Evolutionary conservation across 768 basidiomycete species (phyloP), one percentile per base, ranked within the genome.

Genomic region (Lactarius quietus): DNA sequence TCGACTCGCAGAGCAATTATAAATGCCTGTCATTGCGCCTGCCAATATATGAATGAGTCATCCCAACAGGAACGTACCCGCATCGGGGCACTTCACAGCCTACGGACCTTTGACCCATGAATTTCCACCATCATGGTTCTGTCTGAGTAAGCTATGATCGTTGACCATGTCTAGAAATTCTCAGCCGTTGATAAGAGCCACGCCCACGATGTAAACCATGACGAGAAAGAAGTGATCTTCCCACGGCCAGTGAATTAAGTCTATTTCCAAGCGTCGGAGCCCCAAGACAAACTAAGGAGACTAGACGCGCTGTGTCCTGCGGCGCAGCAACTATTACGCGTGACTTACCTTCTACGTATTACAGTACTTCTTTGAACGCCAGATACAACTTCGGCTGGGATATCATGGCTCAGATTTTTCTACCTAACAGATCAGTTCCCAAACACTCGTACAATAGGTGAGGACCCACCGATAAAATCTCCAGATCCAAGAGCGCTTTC

Each of bases 401-500:
- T 52, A 78, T 84, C 86, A 73, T 78, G 89, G 87, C 73, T 89
- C 87, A 52, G 78, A 75, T 43, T 68, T 66, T 72, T 76, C 80
- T 81, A 71, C 31, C 66, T 18, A 51, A 59, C 55, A 57, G 62
- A 67, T 48, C 10, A 28, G 48, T 55, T 33, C 48, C 58, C 65
- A 54, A 39, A 66, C 29, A 20, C 38, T 54, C 41, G 52, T 23
- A 9, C 23, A 23, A 28, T n/a, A 38, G 55, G 26, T 18, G 35
- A 85, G 35, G 15, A 17, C 90, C 77, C 72, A 90, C 92, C 80
- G 65, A 93, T 76, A 35, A 87, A 86, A 81, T 65, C 72, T 71
- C 76, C 68, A 82, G 77, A 70, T 26, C 45, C 92, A 92, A 95
- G 48, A 3, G 4, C 10, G 9, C 85, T 72, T 92, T 81, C 85